Conservation (phyloP, 805 yeast genomes). For the Torulaspora quercuum region DNA sequence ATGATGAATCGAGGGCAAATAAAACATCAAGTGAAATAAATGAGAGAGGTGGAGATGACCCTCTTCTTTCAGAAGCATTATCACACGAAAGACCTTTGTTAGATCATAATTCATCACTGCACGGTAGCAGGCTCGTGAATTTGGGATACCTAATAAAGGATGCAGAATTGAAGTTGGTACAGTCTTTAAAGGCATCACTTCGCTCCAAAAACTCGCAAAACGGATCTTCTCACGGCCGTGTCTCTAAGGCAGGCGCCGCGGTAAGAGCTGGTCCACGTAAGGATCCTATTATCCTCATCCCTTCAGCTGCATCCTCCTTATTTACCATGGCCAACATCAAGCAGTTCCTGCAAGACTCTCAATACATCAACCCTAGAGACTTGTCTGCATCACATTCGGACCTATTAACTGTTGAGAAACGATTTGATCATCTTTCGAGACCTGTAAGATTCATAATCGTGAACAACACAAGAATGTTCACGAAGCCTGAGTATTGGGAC, state of each 20-base stretch:
- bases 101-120: constrained; percentile 57
- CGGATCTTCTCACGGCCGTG: constrained; percentile 22
- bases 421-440: constrained; percentile 31
- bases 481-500: constrained; percentile 97
- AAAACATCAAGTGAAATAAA: constrained; percentile 1
- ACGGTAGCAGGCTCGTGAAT: constrained; percentile 65
- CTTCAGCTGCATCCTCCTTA: constrained; percentile 76
- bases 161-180: constrained; percentile 55
- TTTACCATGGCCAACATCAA: constrained; percentile 63
- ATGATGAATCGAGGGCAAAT: constrained; percentile 34
- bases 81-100: constrained; percentile 47
- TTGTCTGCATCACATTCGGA: constrained; percentile 34
- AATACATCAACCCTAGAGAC: constrained; percentile 51
- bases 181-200: constrained; percentile 43
- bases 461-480: constrained; percentile 79
- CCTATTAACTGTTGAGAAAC: constrained; percentile 33
- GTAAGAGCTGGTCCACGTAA: constrained; percentile 27
- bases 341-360: constrained; percentile 69
- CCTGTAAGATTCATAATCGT: constrained; percentile 56
- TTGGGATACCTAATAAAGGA: constrained; percentile 67
- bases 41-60: constrained; percentile 22
- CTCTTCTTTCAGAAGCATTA: constrained; percentile 31
- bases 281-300: constrained; percentile 71
- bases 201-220: constrained; percentile 24
- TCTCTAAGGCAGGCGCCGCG: constrained; percentile 19